Percentiles rank a stretch among this genome's conserved stretches.
These are phyloP conservation scores for Candida tunisiensis DNA, from an alignment of 1,139 yeast genomes.

Conservation along the genomic window DNA sequence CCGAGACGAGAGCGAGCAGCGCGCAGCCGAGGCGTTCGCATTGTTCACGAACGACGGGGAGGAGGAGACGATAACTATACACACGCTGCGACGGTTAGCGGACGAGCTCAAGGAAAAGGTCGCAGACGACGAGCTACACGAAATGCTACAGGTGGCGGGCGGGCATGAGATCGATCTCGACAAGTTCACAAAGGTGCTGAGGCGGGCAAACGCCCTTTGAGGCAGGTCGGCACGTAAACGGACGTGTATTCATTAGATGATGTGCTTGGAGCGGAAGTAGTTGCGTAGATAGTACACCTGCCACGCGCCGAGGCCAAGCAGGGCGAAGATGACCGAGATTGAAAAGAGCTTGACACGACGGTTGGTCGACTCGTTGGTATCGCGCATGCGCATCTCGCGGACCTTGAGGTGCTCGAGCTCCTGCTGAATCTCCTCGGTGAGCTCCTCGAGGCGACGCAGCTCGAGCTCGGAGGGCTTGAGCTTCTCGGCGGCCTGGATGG, in stretches of 20 bases:
- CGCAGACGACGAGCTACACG: conserved; percentile 13
- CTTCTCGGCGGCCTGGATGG: conserved; percentile 81
- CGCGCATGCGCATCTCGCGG: conserved; percentile 87
- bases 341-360: conserved; percentile 71
- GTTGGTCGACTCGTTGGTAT: conserved; percentile 91
- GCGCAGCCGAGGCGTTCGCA: conserved; percentile 2
- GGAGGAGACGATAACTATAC: conserved; percentile 3
- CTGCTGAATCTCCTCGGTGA: conserved; percentile 59
- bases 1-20: background rate
- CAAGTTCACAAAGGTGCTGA: conserved; percentile 3
- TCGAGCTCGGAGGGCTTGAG: conserved; percentile 87
- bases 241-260: conserved; percentile 32
- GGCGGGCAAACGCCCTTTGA: conserved; percentile 4
- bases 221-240: conserved; percentile 2
- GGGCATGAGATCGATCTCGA: conserved; percentile 2
- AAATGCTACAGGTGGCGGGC: conserved; percentile 15
- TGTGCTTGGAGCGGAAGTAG: conserved; percentile 88
- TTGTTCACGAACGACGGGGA: conserved; percentile 4
- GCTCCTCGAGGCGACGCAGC: conserved; percentile 64
- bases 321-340: conserved; percentile 42
- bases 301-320: conserved; percentile 76
- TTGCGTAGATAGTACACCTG: conserved; percentile 83
- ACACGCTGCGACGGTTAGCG: conserved; percentile 9
- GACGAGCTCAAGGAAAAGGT: conserved; percentile 14
- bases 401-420: conserved; percentile 70